Conservation (phyloP, 177 flowering plant genomes). For the Vitis hybrid region DNA sequence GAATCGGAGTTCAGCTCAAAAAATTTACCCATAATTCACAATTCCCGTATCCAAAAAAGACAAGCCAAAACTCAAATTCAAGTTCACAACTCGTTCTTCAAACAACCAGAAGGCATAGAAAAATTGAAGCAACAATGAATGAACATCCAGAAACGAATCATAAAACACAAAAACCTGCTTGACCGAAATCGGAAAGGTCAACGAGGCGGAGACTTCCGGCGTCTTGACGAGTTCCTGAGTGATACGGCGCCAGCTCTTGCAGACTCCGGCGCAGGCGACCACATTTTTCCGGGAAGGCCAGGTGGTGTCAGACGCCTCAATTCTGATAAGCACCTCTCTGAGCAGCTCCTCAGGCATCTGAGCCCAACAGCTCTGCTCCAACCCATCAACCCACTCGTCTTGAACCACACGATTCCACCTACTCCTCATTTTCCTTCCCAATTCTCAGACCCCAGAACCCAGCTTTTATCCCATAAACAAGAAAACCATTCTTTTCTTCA, state of each 20-base stretch:
- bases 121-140: background rate
- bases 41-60: too few relatives aligned
- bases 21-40: too few relatives aligned
- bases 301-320: slow-evolving; percentile 61
- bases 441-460: too few relatives aligned
- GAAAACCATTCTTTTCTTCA: too few relatives aligned
- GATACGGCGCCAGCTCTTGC: slow-evolving; percentile 78
- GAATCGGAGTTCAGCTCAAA: too few relatives aligned
- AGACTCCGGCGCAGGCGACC: slow-evolving; percentile 83
- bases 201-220: slow-evolving; percentile 62
- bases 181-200: slow-evolving; percentile 84
- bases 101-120: too few relatives aligned
- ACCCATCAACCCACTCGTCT: slow-evolving; percentile 27
- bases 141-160: background rate
- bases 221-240: slow-evolving; percentile 68
- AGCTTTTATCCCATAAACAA: too few relatives aligned
- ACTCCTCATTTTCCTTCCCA: too few relatives aligned
- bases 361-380: slow-evolving; percentile 68
- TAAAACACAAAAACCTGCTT: slow-evolving; percentile 60
- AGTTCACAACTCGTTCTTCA: too few relatives aligned
- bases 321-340: slow-evolving; percentile 60
- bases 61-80: too few relatives aligned
- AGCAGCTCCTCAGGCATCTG: slow-evolving; percentile 79
- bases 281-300: slow-evolving; percentile 80
- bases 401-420: slow-evolving; percentile 1